These are phyloP conservation scores for Cyclotella atomus DNA, from an alignment of 108 stramenopile species.

Conservation along the genomic window DNA sequence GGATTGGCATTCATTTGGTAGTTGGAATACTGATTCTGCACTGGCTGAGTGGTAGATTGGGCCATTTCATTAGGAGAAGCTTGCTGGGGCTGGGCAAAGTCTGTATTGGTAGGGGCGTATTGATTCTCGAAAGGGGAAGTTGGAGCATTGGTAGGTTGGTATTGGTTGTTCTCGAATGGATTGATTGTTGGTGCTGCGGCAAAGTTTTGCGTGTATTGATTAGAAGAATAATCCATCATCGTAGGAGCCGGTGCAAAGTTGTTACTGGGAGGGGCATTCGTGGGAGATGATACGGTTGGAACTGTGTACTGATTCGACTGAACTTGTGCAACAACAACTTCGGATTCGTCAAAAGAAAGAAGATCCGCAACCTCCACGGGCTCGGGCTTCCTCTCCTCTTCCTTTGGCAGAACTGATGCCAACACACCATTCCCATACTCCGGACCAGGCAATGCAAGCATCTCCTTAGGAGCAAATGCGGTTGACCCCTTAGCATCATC, in stretches of 20 bases:
- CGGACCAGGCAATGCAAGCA: not conserved
- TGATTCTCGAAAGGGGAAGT: not conserved
- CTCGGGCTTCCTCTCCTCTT: slow-evolving; percentile 18
- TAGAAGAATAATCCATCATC: slow-evolving; percentile 2
- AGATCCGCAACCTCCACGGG: slow-evolving; percentile 34
- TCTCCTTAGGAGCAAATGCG: not conserved
- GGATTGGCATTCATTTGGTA: not conserved
- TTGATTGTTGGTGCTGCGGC: not conserved
- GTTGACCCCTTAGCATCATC: not conserved
- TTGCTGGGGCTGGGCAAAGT: slow-evolving; percentile 2
- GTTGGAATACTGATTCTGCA: not conserved
- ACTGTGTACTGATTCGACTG: slow-evolving; percentile 4
- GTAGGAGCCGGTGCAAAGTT: not conserved
- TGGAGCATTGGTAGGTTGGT: slow-evolving; percentile 5
- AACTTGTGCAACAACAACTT: slow-evolving; percentile 9
- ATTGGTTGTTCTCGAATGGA: not conserved
- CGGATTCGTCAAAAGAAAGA: slow-evolving; percentile 44
- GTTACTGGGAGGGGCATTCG: too few species aligned
- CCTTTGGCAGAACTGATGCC: not conserved
- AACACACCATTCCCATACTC: not conserved
- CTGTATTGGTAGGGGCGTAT: not conserved
- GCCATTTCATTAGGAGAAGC: not conserved
- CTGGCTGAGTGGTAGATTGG: not conserved
- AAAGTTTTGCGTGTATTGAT: slow-evolving; percentile 18
- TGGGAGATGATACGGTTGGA: not conserved